Evolutionary conservation across 352 stramenopile species (phyloP).

Genomic region (Phytophthora kernoviae): DNA sequence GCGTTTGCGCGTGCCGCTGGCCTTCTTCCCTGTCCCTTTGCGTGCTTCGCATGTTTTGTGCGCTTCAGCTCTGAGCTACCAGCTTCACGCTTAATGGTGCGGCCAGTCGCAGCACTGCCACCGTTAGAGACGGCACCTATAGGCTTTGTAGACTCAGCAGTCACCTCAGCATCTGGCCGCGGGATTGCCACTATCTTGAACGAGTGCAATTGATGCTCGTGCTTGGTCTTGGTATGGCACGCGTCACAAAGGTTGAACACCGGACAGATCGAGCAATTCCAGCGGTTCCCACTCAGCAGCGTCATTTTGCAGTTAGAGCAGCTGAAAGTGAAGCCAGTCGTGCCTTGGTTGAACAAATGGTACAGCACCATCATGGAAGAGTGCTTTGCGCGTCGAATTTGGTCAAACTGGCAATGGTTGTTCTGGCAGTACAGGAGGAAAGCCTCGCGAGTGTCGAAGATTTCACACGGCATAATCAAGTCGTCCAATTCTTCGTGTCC

Average conservation of each 20-base stretch:
- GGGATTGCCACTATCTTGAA: slow-evolving; percentile 93
- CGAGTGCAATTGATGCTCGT: slow-evolving; percentile 92
- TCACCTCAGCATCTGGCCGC: slow-evolving; percentile 55
- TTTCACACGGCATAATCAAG: slow-evolving; percentile 97
- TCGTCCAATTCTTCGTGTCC: slow-evolving; percentile 78
- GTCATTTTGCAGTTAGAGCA: slow-evolving; percentile 95
- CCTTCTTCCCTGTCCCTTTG: slow-evolving; percentile 36
- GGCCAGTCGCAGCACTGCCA: slow-evolving; percentile 18
- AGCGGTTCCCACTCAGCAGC: slow-evolving; percentile 94
- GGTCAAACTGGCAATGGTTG: slow-evolving; percentile 86
- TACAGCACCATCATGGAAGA: slow-evolving; percentile 89
- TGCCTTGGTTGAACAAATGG: slow-evolving; percentile 93
- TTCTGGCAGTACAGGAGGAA: slow-evolving; percentile 91
- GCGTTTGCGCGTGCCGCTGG: slow-evolving; percentile 60
- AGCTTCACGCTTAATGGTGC: slow-evolving; percentile 47
- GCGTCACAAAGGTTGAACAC: slow-evolving; percentile 96
- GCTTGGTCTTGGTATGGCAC: slow-evolving; percentile 93
- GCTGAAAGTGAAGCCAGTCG: slow-evolving; percentile 97
- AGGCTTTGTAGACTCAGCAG: slow-evolving; percentile 37
- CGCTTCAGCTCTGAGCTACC: slow-evolving; percentile 56
- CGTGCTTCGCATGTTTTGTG: slow-evolving; percentile 39
- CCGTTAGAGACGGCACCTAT: slow-evolving; percentile 38
- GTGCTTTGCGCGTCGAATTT: slow-evolving; percentile 83
- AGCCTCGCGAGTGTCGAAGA: slow-evolving; percentile 93
- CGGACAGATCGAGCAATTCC: slow-evolving; percentile 95